phyloP scores from a whole-genome alignment of 176 grass and related monocot genomes.

The Lolium rigidum region DNA sequence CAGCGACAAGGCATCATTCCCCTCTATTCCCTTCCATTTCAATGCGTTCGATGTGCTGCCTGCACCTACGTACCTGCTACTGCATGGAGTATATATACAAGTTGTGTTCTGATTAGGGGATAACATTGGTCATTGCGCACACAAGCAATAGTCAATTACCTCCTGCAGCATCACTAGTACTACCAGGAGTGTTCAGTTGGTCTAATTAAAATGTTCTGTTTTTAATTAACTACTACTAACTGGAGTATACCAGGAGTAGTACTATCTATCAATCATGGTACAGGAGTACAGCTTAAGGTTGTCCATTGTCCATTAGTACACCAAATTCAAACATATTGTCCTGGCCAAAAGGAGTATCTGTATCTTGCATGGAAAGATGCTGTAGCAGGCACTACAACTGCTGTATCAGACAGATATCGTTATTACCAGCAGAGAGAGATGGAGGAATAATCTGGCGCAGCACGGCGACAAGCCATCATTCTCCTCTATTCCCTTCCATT shows the following conservation, averaged over 20 bases:
- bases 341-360: too few relatives aligned
- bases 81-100: neutral
- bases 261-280: too few relatives aligned
- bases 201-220: neutral
- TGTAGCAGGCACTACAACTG: too few relatives aligned
- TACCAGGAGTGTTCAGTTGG: neutral
- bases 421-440: too few relatives aligned
- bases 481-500: too few relatives aligned
- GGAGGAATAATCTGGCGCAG: too few relatives aligned
- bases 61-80: neutral
- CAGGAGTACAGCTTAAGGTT: too few relatives aligned
- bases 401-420: too few relatives aligned
- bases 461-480: too few relatives aligned
- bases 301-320: too few relatives aligned
- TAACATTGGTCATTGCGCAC: neutral
- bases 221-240: neutral
- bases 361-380: constrained; percentile 25
- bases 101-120: neutral
- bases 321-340: too few relatives aligned
- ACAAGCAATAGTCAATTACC: neutral
- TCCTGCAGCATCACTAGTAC: neutral
- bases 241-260: too few relatives aligned
- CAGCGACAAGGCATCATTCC: neutral
- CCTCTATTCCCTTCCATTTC: neutral
- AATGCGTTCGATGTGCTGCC: neutral